Evolutionary conservation across 257 asterid genomes (phyloP).

Genomic region (Thymus quinquecostatus): DNA sequence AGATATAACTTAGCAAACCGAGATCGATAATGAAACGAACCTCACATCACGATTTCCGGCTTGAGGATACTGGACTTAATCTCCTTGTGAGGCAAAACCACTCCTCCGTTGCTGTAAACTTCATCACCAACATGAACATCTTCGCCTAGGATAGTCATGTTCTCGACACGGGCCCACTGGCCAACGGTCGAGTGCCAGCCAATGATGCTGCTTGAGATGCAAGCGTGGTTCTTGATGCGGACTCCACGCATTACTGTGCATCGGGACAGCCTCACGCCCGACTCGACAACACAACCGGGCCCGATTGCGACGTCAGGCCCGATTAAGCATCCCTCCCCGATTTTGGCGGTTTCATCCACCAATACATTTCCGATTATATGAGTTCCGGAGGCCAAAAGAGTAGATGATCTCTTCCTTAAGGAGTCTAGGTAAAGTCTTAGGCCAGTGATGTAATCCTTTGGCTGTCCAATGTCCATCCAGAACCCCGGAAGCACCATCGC

Average conservation of each 20-base stretch:
- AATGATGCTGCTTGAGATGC: slow-evolving; percentile 75
- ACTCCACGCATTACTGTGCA: slow-evolving; percentile 93
- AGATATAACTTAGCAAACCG: slow-evolving; percentile 27
- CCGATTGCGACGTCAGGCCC: slow-evolving; percentile 95
- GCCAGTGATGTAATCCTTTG: slow-evolving; percentile 82
- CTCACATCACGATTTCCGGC: slow-evolving; percentile 85
- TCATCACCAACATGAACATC: slow-evolving; percentile 91
- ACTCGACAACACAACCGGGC: slow-evolving; percentile 75
- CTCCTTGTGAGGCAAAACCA: slow-evolving; percentile 90
- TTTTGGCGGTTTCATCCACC: slow-evolving; percentile 73
- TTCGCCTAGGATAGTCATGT: slow-evolving; percentile 91
- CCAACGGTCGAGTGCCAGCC: slow-evolving; percentile 98
- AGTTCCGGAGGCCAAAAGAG: slow-evolving; percentile 62
- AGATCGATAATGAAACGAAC: slow-evolving; percentile 23
- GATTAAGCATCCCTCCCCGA: slow-evolving; percentile 85
- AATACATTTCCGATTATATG: slow-evolving; percentile 74
- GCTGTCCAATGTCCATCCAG: slow-evolving; percentile 98
- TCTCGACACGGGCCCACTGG: slow-evolving; percentile 92
- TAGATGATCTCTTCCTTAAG: slow-evolving; percentile 60
- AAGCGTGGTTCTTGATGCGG: slow-evolving; percentile 77
- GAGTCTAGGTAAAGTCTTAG: slow-evolving; percentile 76
- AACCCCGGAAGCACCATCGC: slow-evolving; percentile 91
- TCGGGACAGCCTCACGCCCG: slow-evolving; percentile 87
- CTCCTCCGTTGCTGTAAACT: slow-evolving; percentile 82
- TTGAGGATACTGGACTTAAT: slow-evolving; percentile 80